These are phyloP conservation scores for Populus pruinosa DNA, from an alignment of 345 rosid species.

Conservation along the genomic window DNA sequence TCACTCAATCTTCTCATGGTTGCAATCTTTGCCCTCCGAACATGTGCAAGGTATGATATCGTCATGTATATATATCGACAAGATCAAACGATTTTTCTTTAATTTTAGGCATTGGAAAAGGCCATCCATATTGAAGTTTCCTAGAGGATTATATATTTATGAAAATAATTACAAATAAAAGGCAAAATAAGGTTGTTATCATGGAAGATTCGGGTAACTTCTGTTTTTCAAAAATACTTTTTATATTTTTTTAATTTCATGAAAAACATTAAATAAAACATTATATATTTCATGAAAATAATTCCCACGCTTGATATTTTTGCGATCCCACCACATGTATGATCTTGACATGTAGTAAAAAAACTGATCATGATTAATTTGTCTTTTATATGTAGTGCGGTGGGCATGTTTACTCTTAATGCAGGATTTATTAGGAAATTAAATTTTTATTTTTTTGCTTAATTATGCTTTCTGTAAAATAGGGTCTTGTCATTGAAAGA, in stretches of 20 bases:
- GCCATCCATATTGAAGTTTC: no score
- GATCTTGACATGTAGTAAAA: neutral
- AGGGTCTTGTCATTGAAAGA: slow-evolving; percentile 65
- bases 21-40: slow-evolving; percentile 78
- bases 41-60: slow-evolving; percentile 77
- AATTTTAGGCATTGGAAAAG: no score
- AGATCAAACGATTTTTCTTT: neutral
- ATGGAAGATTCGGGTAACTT: no score
- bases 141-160: no score
- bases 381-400: neutral
- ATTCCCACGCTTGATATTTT: neutral
- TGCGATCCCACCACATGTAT: neutral
- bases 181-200: no score
- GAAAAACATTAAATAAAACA: no score
- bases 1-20: slow-evolving; percentile 56
- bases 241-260: no score
- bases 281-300: no score
- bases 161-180: no score
- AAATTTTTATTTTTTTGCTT: neutral
- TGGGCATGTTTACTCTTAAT: neutral
- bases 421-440: no score
- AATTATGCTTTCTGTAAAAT: neutral
- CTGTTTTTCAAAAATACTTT: no score
- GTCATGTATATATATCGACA: neutral
- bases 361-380: neutral